A percentile compares a stretch with the other conserved stretches of the same genome.
phyloP scores from a whole-genome alignment of 106 monocot species.

The Dactylorhiza incarnata region DNA sequence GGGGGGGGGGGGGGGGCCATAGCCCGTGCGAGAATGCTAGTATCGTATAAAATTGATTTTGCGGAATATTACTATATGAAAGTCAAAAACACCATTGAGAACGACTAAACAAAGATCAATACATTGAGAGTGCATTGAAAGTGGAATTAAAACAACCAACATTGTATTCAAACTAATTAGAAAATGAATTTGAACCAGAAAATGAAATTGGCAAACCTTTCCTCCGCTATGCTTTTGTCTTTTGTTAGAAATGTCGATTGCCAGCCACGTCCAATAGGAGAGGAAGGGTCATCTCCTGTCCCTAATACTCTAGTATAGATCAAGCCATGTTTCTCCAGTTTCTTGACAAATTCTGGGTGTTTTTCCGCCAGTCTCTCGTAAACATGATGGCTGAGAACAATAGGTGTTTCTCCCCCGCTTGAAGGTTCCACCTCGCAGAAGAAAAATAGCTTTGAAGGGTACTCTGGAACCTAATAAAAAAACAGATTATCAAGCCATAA shows the following conservation, averaged over 20 bases:
- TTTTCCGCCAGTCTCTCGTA: conserved; percentile 64
- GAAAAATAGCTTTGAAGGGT: conserved; percentile 80
- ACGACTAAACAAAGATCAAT: background rate
- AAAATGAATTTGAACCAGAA: background rate
- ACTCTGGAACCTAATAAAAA: conserved; percentile 48
- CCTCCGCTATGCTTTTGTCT: conserved; percentile 60
- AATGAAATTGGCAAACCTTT: conserved; percentile 43
- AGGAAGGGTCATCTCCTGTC: conserved; percentile 73
- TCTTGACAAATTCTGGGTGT: conserved; percentile 71
- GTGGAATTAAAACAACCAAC: no score
- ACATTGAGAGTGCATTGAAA: no score
- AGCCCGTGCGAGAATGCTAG: no score
- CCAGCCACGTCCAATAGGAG: conserved; percentile 89
- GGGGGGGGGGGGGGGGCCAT: no score
- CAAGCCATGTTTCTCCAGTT: conserved; percentile 63
- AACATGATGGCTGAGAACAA: conserved; percentile 66
- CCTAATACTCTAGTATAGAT: conserved; percentile 58
- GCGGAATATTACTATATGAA: background rate
- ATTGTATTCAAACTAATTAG: background rate
- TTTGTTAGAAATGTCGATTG: conserved; percentile 84
- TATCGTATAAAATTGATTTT: background rate
- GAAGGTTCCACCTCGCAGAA: conserved; percentile 82
- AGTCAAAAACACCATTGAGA: background rate
- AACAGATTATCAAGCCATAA: background rate
- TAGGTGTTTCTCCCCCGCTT: conserved; percentile 89